phyloP scores from a whole-genome alignment of 192 early-diverging fungal genomes.

The Podila epigama region DNA sequence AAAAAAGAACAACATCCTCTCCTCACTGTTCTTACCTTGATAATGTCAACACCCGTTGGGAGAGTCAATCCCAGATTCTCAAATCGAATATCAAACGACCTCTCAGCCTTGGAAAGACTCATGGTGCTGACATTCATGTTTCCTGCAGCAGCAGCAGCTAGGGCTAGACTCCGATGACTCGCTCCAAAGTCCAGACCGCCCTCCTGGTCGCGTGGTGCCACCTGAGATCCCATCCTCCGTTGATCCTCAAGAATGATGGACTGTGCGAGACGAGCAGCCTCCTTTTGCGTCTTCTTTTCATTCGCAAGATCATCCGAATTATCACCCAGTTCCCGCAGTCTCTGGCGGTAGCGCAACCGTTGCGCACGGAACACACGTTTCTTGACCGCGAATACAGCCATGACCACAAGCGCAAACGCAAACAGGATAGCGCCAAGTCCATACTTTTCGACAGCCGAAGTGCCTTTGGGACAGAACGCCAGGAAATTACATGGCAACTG shows the following conservation, averaged over 20 bases:
- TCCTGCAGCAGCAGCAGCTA: conserved; percentile 25
- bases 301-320: conserved; percentile 16
- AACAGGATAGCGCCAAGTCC: conserved; percentile 26
- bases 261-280: conserved; percentile 18
- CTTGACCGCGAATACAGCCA: conserved; percentile 40
- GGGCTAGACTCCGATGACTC: conserved; percentile 25
- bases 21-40: conserved; percentile 40
- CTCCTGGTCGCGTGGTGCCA: not conserved
- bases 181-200: conserved; percentile 17
- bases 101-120: conserved; percentile 29
- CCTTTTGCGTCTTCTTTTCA: conserved; percentile 20
- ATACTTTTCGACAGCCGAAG: conserved; percentile 34
- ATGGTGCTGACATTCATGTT: conserved; percentile 42
- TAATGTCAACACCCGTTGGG: conserved; percentile 60
- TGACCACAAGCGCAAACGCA: conserved; percentile 17
- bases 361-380: conserved; percentile 30
- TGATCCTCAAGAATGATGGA: conserved; percentile 30
- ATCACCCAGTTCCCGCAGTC: conserved; percentile 25
- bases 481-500: conserved; percentile 32
- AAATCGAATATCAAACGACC: conserved; percentile 64
- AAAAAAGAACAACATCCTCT: not conserved
- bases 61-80: conserved; percentile 45
- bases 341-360: conserved; percentile 18
- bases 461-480: conserved; percentile 44
- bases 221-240: conserved; percentile 1